Evolutionary conservation across 352 stramenopile species (phyloP).

Genomic region (Globisporangium emineosum): DNA sequence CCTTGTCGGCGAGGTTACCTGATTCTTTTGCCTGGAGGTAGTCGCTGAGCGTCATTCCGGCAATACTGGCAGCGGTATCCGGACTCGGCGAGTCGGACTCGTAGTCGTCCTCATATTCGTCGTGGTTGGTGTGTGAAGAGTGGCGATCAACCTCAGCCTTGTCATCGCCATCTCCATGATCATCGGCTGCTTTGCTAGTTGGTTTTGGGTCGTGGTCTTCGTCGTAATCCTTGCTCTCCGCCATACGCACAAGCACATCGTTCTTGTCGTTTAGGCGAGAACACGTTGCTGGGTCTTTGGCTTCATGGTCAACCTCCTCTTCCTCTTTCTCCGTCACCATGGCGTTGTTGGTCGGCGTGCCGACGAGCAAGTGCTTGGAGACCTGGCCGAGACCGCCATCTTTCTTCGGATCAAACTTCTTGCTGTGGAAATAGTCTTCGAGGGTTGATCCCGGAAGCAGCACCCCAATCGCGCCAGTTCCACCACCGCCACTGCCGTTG

Average conservation of each 20-base stretch:
- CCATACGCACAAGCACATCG: not conserved
- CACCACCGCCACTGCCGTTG: slow-evolving; percentile 10
- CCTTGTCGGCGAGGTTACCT: slow-evolving; percentile 3
- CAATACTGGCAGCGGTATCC: slow-evolving; percentile 21
- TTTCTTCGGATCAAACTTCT: slow-evolving; percentile 21
- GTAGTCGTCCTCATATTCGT: slow-evolving; percentile 45
- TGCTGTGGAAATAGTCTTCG: slow-evolving; percentile 43
- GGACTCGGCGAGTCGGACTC: slow-evolving; percentile 29
- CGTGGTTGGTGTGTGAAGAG: slow-evolving; percentile 11
- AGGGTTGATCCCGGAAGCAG: slow-evolving; percentile 25
- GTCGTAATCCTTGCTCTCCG: not conserved
- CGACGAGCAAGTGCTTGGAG: slow-evolving; percentile 59
- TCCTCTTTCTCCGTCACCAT: slow-evolving; percentile 43
- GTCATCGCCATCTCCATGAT: slow-evolving; percentile 1
- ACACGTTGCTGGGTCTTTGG: not conserved
- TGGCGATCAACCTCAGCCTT: not conserved
- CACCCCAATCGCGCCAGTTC: not conserved
- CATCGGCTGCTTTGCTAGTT: slow-evolving; percentile 3
- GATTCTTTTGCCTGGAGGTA: slow-evolving; percentile 40
- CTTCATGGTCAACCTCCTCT: slow-evolving; percentile 1
- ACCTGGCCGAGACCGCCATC: slow-evolving; percentile 18
- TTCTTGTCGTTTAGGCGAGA: slow-evolving; percentile 9
- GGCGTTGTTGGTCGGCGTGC: slow-evolving; percentile 40
- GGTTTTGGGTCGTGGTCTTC: not conserved
- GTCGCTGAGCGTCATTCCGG: slow-evolving; percentile 51